Percentiles rank a stretch among this genome's conserved stretches.
These are phyloP conservation scores for Claviceps arundinis DNA, from an alignment of 2,329 filamentous ascomycete species.

Conservation along the genomic window DNA sequence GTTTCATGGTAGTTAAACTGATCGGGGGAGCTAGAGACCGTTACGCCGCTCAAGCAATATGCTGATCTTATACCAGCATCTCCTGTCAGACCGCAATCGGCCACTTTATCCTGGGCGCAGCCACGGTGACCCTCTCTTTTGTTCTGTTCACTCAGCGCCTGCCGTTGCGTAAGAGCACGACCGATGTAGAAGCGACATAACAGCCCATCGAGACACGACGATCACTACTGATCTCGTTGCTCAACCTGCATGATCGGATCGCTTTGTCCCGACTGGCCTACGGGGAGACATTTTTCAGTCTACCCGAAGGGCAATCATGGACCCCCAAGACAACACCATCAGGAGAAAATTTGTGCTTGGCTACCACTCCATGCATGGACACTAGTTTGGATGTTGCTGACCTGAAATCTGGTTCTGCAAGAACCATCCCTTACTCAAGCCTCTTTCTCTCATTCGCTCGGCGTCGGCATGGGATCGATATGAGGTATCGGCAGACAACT, in stretches of 20 bases:
- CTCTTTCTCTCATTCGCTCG: background rate
- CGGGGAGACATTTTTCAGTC: background rate
- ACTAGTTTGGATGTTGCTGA: background rate
- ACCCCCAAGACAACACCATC: background rate
- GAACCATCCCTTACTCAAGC: background rate
- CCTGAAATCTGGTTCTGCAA: background rate
- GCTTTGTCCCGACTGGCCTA: background rate
- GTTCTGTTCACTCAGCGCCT: background rate
- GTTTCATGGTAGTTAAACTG: background rate
- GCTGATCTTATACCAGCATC: background rate
- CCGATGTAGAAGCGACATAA: background rate
- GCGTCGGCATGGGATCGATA: background rate
- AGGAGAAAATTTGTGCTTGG: background rate
- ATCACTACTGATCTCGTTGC: background rate
- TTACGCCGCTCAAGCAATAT: background rate
- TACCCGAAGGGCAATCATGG: background rate
- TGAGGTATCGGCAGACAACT: background rate
- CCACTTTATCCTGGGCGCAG: background rate
- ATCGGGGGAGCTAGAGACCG: background rate
- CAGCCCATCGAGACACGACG: background rate
- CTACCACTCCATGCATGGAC: background rate
- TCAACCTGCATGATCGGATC: background rate
- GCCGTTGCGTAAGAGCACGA: background rate
- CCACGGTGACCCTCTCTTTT: background rate
- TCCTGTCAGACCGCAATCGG: background rate